Conservation (phyloP, 805 yeast species). For the Schwanniomyces occidentalis region DNA sequence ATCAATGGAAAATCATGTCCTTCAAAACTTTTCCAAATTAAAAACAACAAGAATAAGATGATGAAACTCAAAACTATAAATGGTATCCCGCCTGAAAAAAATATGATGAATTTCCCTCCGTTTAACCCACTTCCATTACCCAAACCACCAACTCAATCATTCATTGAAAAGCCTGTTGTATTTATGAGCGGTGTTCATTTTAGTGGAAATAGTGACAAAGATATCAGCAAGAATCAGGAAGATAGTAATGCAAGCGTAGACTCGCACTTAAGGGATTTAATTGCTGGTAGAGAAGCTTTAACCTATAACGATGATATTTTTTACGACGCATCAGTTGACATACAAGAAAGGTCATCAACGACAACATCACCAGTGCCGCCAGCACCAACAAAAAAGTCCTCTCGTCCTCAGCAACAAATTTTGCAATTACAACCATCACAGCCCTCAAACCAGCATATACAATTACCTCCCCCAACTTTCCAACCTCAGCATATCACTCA, state of each 20-base stretch:
- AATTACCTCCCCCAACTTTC: not conserved
- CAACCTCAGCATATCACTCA: constrained; percentile 2
- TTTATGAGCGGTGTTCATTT: constrained; percentile 9
- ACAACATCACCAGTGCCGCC: not conserved
- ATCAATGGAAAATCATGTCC: constrained; percentile 6
- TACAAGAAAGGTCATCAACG: not conserved
- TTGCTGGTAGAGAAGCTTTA: constrained; percentile 16
- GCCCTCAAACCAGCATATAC: not conserved
- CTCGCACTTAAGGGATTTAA: constrained; percentile 11
- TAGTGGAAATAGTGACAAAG: not conserved
- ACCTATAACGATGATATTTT: constrained; percentile 14
- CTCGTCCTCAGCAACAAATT: not conserved
- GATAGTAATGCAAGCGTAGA: constrained; percentile 11
- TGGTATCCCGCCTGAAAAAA: constrained; percentile 20
- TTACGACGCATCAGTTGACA: constrained; percentile 13
- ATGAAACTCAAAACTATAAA: constrained; percentile 11
- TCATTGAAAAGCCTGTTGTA: constrained; percentile 3
- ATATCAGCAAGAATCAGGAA: constrained; percentile 1
- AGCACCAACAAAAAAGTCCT: not conserved
- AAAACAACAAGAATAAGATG: constrained; percentile 8
- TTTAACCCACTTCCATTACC: constrained; percentile 22
- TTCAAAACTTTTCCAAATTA: constrained; percentile 15
- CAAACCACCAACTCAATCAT: constrained; percentile 11
- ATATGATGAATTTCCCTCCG: constrained; percentile 27
- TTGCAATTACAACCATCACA: not conserved